Evolutionary conservation across 495 filamentous ascomycete species (phyloP), one percentile per base, ranked within the genome.

Genomic region (Ascodesmis nigricans): DNA sequence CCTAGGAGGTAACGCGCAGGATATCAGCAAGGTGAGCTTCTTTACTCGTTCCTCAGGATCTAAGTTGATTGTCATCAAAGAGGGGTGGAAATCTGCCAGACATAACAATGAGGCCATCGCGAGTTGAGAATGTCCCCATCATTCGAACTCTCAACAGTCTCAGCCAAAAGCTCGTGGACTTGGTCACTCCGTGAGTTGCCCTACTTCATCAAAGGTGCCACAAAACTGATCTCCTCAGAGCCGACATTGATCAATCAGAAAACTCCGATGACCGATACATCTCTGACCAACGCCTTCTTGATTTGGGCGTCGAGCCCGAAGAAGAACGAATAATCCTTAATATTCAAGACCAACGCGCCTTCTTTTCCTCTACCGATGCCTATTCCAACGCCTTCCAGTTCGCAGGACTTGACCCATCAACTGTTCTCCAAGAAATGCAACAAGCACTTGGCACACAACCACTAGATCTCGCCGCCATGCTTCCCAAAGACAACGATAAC

Each of bases 1-100:
- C 55, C 47, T 97, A 21, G 79, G 82, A 49, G 87, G 75, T 20
- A 97, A 97, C 49, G 87, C 95, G 55, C 76, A 78, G 48, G 78
- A 95, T 48, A 65, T 91, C 50, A 77, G 66, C 42, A 68, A 75
- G 47, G 38, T 39, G n/a, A 6, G 22, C 15, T 26, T 35, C 4
- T 5, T 33, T 21, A 6, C 13, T 25, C 4, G 33, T 15, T 33
- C 16, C 4, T 9, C 8, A 36, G 11, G 4, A 5, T 27, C 9
- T 36, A 24, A 11, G 4, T 21, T 61, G 75, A 34, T 64, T 91
- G 8, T 80, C 80, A 2, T 91, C 78, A 84, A 50, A 69, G 84
- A 65, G 58, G 39, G 63, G 69, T 44, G 84, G 84, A 26, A 95
- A 95, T 51, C 62, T 70, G 29, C 76, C 79, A 21, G 84, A 93